phyloP scores from a whole-genome alignment of 2,329 filamentous ascomycete genomes.

The Beauveria caledonica region DNA sequence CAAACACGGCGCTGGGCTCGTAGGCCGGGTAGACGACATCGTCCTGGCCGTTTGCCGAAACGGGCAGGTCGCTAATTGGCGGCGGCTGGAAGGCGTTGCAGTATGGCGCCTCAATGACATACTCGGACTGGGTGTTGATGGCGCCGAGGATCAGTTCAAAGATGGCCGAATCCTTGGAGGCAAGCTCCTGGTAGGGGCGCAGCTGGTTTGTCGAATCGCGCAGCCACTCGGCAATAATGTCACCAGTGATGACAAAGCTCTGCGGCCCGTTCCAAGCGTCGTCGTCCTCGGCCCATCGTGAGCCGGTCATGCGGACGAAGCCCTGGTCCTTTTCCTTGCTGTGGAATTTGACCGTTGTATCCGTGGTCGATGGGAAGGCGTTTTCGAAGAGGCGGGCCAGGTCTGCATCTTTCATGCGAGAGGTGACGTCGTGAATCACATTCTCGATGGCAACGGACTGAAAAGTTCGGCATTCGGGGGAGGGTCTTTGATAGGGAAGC shows the following conservation, averaged over 20 bases:
- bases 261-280: constrained; percentile 76
- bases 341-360: constrained; percentile 86
- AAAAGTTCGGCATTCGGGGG: constrained; percentile 78
- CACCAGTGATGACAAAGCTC: constrained; percentile 87
- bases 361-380: constrained; percentile 60
- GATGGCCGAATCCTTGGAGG: constrained; percentile 71
- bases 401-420: constrained; percentile 74
- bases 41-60: constrained; percentile 70
- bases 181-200: constrained; percentile 77
- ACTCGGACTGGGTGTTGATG: constrained; percentile 93
- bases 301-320: constrained; percentile 27
- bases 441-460: constrained; percentile 77
- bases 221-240: constrained; percentile 90
- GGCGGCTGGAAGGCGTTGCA: constrained; percentile 98
- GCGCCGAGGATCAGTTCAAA: constrained; percentile 78
- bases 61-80: constrained; percentile 64
- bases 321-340: constrained; percentile 47
- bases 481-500: constrained; percentile 81
- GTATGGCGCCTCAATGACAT: constrained; percentile 88
- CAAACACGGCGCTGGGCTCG: constrained; percentile 78
- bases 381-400: constrained; percentile 92
- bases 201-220: constrained; percentile 91
- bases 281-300: constrained; percentile 32
- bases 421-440: constrained; percentile 75
- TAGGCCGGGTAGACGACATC: constrained; percentile 82